Evolutionary conservation across 2,329 filamentous ascomycete species (phyloP).

Genomic region (Sphaerulina vaccinii): DNA sequence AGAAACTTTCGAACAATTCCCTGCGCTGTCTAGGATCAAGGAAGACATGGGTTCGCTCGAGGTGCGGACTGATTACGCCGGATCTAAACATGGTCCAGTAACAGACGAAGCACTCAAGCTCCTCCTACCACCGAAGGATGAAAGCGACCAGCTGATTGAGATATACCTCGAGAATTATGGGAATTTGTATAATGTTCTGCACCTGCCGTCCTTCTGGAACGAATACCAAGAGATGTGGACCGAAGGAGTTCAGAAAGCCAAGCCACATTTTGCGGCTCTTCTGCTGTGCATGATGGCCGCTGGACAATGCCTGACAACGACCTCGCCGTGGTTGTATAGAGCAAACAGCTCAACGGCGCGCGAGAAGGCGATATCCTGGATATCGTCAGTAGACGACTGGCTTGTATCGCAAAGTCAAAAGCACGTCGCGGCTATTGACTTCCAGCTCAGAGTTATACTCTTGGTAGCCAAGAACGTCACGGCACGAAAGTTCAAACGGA

Average conservation of each 20-base stretch:
- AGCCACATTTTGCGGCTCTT: slow-evolving; percentile 40
- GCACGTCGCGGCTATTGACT: slow-evolving; percentile 50
- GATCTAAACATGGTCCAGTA: slow-evolving; percentile 22
- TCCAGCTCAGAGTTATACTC: slow-evolving; percentile 54
- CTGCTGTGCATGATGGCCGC: slow-evolving; percentile 44
- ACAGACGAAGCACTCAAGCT: slow-evolving; percentile 39
- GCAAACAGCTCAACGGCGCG: slow-evolving; percentile 46
- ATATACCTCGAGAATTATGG: slow-evolving; percentile 55
- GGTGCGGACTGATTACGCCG: slow-evolving; percentile 26
- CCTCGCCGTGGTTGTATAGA: slow-evolving; percentile 38
- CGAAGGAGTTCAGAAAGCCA: slow-evolving; percentile 25
- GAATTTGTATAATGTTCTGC: slow-evolving; percentile 53
- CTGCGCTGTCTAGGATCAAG: slow-evolving; percentile 31
- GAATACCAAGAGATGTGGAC: slow-evolving; percentile 53
- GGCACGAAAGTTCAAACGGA: slow-evolving; percentile 54
- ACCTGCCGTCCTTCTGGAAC: slow-evolving; percentile 52
- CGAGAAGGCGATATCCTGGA: slow-evolving; percentile 40
- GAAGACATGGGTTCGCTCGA: slow-evolving; percentile 31
- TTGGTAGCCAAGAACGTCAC: slow-evolving; percentile 52
- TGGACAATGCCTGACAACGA: slow-evolving; percentile 37
- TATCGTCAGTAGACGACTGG: slow-evolving; percentile 45
- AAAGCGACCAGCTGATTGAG: slow-evolving; percentile 44
- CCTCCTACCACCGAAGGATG: slow-evolving; percentile 38
- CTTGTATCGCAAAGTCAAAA: slow-evolving; percentile 50
- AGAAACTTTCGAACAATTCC: slow-evolving; percentile 38